Conservation (phyloP, 1,139 yeast species). For the Kodamaea derodonti region DNA sequence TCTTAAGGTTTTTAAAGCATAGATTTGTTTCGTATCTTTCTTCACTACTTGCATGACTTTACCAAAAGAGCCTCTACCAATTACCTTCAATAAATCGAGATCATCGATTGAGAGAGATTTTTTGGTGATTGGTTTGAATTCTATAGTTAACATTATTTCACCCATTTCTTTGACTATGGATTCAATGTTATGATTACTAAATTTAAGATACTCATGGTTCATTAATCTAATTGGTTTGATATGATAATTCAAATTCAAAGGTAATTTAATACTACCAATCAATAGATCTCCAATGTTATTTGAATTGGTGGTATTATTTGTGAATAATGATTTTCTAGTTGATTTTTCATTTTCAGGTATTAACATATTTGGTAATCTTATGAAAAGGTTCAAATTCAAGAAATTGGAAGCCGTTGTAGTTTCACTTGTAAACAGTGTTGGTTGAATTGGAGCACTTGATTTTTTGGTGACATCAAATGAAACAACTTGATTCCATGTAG, state of each 20-base stretch:
- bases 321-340: constrained; percentile 26
- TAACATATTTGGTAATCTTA: constrained; percentile 68
- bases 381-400: constrained; percentile 68
- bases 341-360: constrained; percentile 43
- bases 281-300: constrained; percentile 36
- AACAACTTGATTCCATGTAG: constrained; percentile 78
- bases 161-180: constrained; percentile 31
- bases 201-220: constrained; percentile 47
- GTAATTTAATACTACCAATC: constrained; percentile 42
- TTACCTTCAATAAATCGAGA: constrained; percentile 87
- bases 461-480: constrained; percentile 84
- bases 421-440: constrained; percentile 4
- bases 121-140: constrained; percentile 67
- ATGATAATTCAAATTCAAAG: constrained; percentile 39
- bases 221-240: constrained; percentile 36
- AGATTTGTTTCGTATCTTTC: constrained; percentile 89
- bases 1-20: constrained; percentile 89
- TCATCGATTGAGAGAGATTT: constrained; percentile 77
- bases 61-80: constrained; percentile 97
- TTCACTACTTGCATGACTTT: constrained; percentile 98
- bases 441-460: constrained; percentile 9
- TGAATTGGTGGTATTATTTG: constrained; percentile 13
- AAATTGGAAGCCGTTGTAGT: constrained; percentile 34
- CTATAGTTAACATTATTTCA: constrained; percentile 66
- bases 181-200: constrained; percentile 29